Evolutionary conservation across 352 stramenopile species (phyloP).

Genomic region (Phytophthora quininea): DNA sequence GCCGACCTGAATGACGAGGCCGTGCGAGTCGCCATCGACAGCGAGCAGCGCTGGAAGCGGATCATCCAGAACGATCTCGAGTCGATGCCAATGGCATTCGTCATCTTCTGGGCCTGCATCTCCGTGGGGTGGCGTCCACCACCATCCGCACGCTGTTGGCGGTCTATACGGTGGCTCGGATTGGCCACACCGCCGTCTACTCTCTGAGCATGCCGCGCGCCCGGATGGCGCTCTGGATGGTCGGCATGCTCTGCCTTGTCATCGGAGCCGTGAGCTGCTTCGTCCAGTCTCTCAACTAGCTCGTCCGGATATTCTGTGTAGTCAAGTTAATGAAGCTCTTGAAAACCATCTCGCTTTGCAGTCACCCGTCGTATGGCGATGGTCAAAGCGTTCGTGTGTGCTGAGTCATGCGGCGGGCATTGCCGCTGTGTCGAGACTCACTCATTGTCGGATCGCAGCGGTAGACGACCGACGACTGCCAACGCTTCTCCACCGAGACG

Average conservation of each 20-base stretch:
- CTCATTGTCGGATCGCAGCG: slow-evolving; percentile 14
- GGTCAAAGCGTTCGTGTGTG: no score
- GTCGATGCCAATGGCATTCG: slow-evolving; percentile 60
- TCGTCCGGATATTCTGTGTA: no score
- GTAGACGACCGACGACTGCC: slow-evolving; percentile 10
- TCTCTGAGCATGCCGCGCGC: slow-evolving; percentile 32
- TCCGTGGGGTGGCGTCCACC: slow-evolving; percentile 36
- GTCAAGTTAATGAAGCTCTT: background rate
- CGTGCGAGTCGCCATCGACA: slow-evolving; percentile 24
- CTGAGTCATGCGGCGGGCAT: background rate
- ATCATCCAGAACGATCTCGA: slow-evolving; percentile 71
- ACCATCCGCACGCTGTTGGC: slow-evolving; percentile 36
- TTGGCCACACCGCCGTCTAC: slow-evolving; percentile 57
- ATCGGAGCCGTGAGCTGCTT: slow-evolving; percentile 20
- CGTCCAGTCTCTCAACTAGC: slow-evolving; percentile 16
- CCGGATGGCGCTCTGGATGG: slow-evolving; percentile 39
- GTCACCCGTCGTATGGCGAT: background rate
- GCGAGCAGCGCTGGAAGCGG: slow-evolving; percentile 57
- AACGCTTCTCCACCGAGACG: slow-evolving; percentile 11
- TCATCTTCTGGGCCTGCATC: slow-evolving; percentile 52
- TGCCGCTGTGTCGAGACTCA: background rate
- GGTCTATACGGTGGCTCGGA: slow-evolving; percentile 49
- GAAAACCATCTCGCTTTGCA: slow-evolving; percentile 16
- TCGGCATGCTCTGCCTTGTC: slow-evolving; percentile 33
- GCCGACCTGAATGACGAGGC: slow-evolving; percentile 35